A percentile compares a stretch with the other conserved stretches of the same genome.
These are phyloP conservation scores for Xylariales sp. DNA, from an alignment of 2,329 filamentous ascomycete genomes.

Conservation along the genomic window DNA sequence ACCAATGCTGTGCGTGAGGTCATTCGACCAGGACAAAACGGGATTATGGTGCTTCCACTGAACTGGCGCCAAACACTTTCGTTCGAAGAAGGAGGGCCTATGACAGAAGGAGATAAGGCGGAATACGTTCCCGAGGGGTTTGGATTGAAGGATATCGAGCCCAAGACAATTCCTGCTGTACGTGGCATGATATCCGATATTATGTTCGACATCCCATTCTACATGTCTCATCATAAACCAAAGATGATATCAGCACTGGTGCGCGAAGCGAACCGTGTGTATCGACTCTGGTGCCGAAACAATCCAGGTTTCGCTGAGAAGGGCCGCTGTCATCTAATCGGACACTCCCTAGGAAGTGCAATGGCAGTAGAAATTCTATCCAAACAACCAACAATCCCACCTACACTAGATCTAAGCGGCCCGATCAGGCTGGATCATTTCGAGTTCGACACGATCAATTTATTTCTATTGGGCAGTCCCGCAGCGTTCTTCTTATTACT, in stretches of 20 bases:
- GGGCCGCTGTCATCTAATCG: conserved; percentile 87
- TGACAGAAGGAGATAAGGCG: conserved; percentile 47
- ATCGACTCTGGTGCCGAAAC: conserved; percentile 88
- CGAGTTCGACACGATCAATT: conserved; percentile 85
- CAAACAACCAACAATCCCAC: conserved; percentile 73
- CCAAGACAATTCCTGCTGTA: conserved; percentile 84
- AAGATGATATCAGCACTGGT: conserved; percentile 92
- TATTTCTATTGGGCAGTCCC: conserved; percentile 88
- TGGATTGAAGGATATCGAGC: conserved; percentile 82
- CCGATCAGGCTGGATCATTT: conserved; percentile 57
- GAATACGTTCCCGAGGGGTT: conserved; percentile 56
- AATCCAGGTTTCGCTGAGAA: conserved; percentile 79
- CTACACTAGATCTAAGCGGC: conserved; percentile 40
- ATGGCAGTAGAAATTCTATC: conserved; percentile 93
- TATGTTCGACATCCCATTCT: conserved; percentile 98
- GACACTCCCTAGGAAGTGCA: conserved; percentile 87
- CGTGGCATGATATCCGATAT: conserved; percentile 92
- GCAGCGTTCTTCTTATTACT: conserved; percentile 90
- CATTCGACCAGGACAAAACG: conserved; percentile 72
- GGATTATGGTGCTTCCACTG: conserved; percentile 88
- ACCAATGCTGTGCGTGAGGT: conserved; percentile 70
- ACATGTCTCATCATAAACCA: conserved; percentile 91
- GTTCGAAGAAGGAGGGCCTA: conserved; percentile 73
- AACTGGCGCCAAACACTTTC: conserved; percentile 91
- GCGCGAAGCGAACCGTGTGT: conserved; percentile 90